Evolutionary conservation across 2,329 filamentous ascomycete species (phyloP).

Genomic region (Fusarium solani-melongenae): DNA sequence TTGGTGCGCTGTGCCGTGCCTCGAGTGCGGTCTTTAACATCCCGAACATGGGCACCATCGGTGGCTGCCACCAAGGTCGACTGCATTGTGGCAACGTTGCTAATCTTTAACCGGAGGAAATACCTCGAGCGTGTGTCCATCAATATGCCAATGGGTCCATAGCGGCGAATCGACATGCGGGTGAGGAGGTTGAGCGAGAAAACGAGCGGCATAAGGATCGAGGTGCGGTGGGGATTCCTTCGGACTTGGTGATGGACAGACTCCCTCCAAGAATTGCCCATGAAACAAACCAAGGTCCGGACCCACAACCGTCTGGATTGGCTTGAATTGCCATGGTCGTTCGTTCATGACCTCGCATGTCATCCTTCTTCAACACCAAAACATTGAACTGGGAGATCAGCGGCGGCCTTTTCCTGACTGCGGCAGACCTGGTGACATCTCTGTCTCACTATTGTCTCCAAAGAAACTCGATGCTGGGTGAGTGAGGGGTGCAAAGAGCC

Average conservation of each 20-base stretch:
- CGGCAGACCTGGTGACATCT: conserved; percentile 23
- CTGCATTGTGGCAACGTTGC: conserved; percentile 28
- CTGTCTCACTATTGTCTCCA: conserved; percentile 25
- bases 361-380: conserved; percentile 13
- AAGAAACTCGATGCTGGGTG: conserved; percentile 10
- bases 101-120: conserved; percentile 26
- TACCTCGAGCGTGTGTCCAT: conserved; percentile 33
- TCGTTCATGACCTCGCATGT: conserved; percentile 8
- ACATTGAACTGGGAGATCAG: conserved; percentile 9
- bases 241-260: conserved; percentile 28
- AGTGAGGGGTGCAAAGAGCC: conserved; percentile 16
- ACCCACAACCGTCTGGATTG: conserved; percentile 34
- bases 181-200: conserved; percentile 32
- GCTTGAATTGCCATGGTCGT: conserved; percentile 19
- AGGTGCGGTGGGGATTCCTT: conserved; percentile 37
- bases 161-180: conserved; percentile 37
- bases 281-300: conserved; percentile 38
- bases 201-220: conserved; percentile 35
- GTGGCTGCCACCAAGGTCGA: neutral
- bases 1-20: neutral
- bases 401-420: conserved; percentile 13
- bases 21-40: neutral
- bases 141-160: conserved; percentile 35
- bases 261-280: conserved; percentile 30
- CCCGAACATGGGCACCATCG: conserved; percentile 12